Evolutionary conservation across 2,329 filamentous ascomycete genomes (phyloP).

Genomic region (Allantophomopsis cytisporea): DNA sequence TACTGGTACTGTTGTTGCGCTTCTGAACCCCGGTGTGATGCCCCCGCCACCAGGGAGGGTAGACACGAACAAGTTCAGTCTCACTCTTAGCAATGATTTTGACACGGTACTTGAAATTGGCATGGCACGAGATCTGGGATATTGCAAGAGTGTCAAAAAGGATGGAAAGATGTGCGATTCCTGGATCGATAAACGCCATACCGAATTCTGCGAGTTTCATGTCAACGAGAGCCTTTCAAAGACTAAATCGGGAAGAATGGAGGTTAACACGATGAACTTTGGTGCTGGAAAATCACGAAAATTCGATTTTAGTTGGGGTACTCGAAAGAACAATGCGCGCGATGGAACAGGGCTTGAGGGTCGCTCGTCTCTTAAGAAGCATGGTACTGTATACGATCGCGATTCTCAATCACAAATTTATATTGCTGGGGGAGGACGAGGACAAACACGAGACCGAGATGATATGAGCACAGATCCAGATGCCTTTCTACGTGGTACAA

Average conservation of each 20-base stretch:
- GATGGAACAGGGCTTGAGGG: conserved; percentile 11
- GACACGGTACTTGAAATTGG: conserved; percentile 89
- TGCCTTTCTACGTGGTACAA: conserved; percentile 33
- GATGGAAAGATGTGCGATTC: conserved; percentile 68
- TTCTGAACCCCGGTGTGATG: conserved; percentile 86
- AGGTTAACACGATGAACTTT: conserved; percentile 60
- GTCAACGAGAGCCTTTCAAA: conserved; percentile 70
- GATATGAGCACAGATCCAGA: conserved; percentile 45
- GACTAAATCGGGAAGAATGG: conserved; percentile 52
- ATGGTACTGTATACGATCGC: conserved; percentile 34
- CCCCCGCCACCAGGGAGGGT: conserved; percentile 63
- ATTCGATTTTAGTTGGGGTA: conserved; percentile 12
- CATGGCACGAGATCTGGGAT: conserved; percentile 70
- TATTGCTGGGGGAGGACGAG: conserved; percentile 22
- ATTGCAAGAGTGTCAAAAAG: conserved; percentile 73
- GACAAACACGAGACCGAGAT: conserved; percentile 38
- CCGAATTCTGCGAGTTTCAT: conserved; percentile 87
- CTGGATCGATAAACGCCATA: conserved; percentile 83
- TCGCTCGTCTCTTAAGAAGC: conserved; percentile 6
- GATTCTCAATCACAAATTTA: conserved; percentile 44
- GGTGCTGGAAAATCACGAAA: conserved; percentile 12
- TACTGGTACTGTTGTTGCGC: conserved; percentile 79
- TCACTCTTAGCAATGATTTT: conserved; percentile 73
- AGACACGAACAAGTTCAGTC: conserved; percentile 72
- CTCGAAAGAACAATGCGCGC: conserved; percentile 10